These are phyloP conservation scores for Collybia sp. DNA, from an alignment of 768 basidiomycete genomes.

Conservation along the genomic window DNA sequence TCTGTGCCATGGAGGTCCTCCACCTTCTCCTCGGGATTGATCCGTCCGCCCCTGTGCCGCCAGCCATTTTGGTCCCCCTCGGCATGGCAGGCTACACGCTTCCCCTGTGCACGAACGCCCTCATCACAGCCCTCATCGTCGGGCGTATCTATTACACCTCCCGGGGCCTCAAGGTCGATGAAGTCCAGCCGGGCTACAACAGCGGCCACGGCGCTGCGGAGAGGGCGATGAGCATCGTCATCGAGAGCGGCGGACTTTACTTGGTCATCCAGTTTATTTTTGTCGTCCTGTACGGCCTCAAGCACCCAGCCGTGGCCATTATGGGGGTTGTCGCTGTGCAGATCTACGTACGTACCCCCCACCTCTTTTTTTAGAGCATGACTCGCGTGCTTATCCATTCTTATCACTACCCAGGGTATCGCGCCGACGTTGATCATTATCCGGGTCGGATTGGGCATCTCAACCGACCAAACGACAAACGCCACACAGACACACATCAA, in stretches of 20 bases:
- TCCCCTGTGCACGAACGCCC: constrained; percentile 34
- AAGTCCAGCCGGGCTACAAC: too few relatives aligned
- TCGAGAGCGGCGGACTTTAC: constrained; percentile 36
- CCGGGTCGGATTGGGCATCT: constrained; percentile 8
- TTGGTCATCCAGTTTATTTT: constrained; percentile 33
- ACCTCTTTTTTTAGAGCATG: too few relatives aligned
- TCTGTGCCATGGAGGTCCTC: not conserved
- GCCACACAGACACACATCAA: too few relatives aligned
- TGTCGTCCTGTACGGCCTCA: constrained; percentile 29
- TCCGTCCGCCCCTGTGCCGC: constrained; percentile 27
- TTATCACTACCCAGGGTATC: constrained; percentile 6
- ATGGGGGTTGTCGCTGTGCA: constrained; percentile 31
- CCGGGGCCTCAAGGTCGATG: too few relatives aligned
- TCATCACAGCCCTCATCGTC: constrained; percentile 38
- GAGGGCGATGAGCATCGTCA: constrained; percentile 15
- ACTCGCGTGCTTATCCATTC: too few relatives aligned
- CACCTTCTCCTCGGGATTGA: constrained; percentile 9
- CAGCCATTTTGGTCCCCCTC: constrained; percentile 26
- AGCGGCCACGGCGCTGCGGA: too few relatives aligned
- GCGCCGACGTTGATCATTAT: constrained; percentile 12
- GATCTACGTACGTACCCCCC: constrained; percentile 24
- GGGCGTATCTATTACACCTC: constrained; percentile 26
- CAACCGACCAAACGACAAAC: too few relatives aligned
- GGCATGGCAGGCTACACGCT: constrained; percentile 30
- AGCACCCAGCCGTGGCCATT: constrained; percentile 27